A percentile compares a stretch with the other conserved stretches of the same genome.
Conservation (phyloP, 805 yeast genomes). For the Candida sithepensis region DNA sequence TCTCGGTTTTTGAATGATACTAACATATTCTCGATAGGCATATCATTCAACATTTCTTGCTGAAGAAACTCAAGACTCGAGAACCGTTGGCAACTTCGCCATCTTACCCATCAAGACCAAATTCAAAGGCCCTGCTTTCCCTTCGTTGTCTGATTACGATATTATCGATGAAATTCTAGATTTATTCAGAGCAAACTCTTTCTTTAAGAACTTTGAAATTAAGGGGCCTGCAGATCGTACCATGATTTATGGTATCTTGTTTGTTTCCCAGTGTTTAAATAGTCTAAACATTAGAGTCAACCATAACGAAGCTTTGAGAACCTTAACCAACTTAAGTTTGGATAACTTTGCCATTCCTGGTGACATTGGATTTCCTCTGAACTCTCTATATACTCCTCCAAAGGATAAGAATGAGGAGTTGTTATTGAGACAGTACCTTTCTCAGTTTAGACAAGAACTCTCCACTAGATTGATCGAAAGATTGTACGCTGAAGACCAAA, state of each 20-base stretch:
- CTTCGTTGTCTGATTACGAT: constrained; percentile 74
- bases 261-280: constrained; percentile 78
- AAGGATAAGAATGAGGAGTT: constrained; percentile 72
- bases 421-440: constrained; percentile 72
- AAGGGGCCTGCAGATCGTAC: constrained; percentile 93
- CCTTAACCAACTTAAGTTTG: constrained; percentile 79
- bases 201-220: constrained; percentile 95
- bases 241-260: constrained; percentile 89
- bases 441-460: constrained; percentile 93
- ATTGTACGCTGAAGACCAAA: constrained; percentile 57
- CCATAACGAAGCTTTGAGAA: constrained; percentile 57
- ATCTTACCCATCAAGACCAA: constrained; percentile 82
- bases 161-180: constrained; percentile 89
- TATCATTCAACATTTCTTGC: constrained; percentile 76
- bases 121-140: constrained; percentile 89
- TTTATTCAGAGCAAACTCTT: constrained; percentile 91
- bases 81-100: constrained; percentile 75
- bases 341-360: constrained; percentile 93
- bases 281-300: constrained; percentile 48
- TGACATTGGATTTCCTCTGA: constrained; percentile 90
- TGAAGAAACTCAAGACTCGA: constrained; percentile 52
- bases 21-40: constrained; percentile 37
- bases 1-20: neutral
- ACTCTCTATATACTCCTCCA: constrained; percentile 73
- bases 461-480: constrained; percentile 74